Evolutionary conservation across 2,329 filamentous ascomycete genomes (phyloP).

Genomic region (Neofusicoccum parvum): DNA sequence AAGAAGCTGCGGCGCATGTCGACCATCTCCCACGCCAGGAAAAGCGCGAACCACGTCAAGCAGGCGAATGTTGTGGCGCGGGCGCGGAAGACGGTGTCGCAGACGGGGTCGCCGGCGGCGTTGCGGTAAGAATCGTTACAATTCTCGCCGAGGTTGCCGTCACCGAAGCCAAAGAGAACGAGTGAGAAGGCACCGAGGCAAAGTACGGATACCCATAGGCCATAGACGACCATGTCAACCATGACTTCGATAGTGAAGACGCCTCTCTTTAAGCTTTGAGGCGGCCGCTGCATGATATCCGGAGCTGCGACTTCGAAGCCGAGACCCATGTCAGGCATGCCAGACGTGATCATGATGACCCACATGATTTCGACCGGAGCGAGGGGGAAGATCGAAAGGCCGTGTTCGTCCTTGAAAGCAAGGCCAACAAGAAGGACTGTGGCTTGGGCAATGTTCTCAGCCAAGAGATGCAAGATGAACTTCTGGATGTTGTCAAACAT

Average conservation of each 20-base stretch:
- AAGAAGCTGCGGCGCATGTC: conserved; percentile 49
- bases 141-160: conserved; percentile 60
- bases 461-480: conserved; percentile 77
- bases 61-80: conserved; percentile 49
- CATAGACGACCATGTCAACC: conserved; percentile 80
- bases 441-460: conserved; percentile 82
- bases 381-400: conserved; percentile 81
- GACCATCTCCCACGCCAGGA: conserved; percentile 52
- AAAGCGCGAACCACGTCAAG: conserved; percentile 47
- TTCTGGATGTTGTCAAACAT: conserved; percentile 45
- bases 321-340: conserved; percentile 83
- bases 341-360: conserved; percentile 92
- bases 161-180: conserved; percentile 64
- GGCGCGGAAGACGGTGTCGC: conserved; percentile 62
- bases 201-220: conserved; percentile 73
- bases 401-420: conserved; percentile 71
- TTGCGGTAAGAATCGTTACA: conserved; percentile 62
- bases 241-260: conserved; percentile 77
- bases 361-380: conserved; percentile 85
- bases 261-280: conserved; percentile 67
- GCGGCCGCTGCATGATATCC: conserved; percentile 79
- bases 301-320: conserved; percentile 75
- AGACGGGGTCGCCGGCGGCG: conserved; percentile 38
- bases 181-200: conserved; percentile 65
- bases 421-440: conserved; percentile 79